A percentile compares a stretch with the other conserved stretches of the same genome.
Conservation (phyloP, 2,329 filamentous ascomycete species). For the Trichoderma lentiforme region DNA sequence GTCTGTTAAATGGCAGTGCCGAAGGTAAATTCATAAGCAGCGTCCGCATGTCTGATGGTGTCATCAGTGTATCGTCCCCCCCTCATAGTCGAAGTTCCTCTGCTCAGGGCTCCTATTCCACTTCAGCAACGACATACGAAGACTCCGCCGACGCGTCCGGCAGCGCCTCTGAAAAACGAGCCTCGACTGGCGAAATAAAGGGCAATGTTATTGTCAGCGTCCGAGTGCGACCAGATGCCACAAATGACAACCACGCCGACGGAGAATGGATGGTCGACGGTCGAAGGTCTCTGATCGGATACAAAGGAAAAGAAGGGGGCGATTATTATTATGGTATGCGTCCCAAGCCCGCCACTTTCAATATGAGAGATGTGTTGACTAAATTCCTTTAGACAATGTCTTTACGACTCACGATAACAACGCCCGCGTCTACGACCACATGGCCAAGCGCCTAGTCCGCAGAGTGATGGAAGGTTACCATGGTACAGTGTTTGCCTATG, state of each 20-base stretch:
- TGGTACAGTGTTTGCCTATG: conserved; percentile 96
- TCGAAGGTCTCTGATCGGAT: conserved; percentile 75
- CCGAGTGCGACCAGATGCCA: conserved; percentile 80
- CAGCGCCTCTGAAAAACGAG: conserved; percentile 41
- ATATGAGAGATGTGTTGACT: conserved; percentile 20
- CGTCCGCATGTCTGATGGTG: conserved; percentile 67
- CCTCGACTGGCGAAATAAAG: conserved; percentile 67
- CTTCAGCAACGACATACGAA: conserved; percentile 84
- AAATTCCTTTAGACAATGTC: conserved; percentile 71
- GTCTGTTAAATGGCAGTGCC: conserved; percentile 73
- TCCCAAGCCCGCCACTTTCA: neutral
- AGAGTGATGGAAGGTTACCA: conserved; percentile 99
- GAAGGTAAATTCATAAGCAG: conserved; percentile 71
- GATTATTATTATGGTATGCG: conserved; percentile 84
- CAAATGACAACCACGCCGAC: conserved; percentile 60
- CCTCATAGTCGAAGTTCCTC: conserved; percentile 89
- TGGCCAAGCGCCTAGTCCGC: conserved; percentile 87
- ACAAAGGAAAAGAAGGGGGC: conserved; percentile 83
- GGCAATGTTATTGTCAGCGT: conserved; percentile 97
- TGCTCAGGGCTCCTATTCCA: conserved; percentile 87
- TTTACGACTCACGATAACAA: conserved; percentile 95
- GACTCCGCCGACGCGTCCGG: conserved; percentile 60
- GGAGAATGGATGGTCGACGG: conserved; percentile 92
- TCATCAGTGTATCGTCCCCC: conserved; percentile 75
- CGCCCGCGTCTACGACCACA: conserved; percentile 88